phyloP scores from a whole-genome alignment of 306 rosid species.

The Trifolium dubium region DNA sequence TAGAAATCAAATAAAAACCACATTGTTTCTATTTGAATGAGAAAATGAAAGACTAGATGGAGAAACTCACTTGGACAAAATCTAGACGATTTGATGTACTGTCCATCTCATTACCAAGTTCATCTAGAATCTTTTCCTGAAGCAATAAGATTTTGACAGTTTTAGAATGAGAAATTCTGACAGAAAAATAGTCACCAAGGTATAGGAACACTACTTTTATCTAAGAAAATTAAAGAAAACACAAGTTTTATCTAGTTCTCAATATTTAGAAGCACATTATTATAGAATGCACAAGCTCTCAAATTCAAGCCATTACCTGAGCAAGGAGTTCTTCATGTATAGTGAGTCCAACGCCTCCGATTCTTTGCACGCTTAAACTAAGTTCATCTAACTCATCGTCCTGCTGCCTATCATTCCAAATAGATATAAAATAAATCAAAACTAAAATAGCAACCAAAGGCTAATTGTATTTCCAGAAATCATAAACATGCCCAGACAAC shows the following conservation, averaged over 20 bases:
- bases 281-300: slow-evolving; percentile 21
- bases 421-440: slow-evolving; percentile 41
- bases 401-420: slow-evolving; percentile 67
- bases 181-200: background rate
- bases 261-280: slow-evolving; percentile 18
- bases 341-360: slow-evolving; percentile 95
- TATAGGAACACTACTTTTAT: slow-evolving; percentile 3
- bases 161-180: slow-evolving; percentile 18
- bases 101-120: slow-evolving; percentile 89
- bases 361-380: slow-evolving; percentile 83
- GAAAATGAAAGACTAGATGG: slow-evolving; percentile 23
- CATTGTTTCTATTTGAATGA: slow-evolving; percentile 6
- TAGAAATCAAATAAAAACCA: slow-evolving; percentile 1
- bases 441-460: slow-evolving; percentile 14
- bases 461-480: slow-evolving; percentile 26
- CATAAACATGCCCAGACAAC: slow-evolving; percentile 4
- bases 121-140: slow-evolving; percentile 89
- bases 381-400: slow-evolving; percentile 95
- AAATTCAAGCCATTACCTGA: slow-evolving; percentile 58
- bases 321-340: slow-evolving; percentile 85
- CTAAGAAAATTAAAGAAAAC: background rate
- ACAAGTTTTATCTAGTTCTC: background rate
- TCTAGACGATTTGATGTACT: slow-evolving; percentile 90
- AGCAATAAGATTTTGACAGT: slow-evolving; percentile 35
- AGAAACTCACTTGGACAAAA: slow-evolving; percentile 89